phyloP scores from a whole-genome alignment of 345 rosid species.

The Leavenworthia alabamica region DNA sequence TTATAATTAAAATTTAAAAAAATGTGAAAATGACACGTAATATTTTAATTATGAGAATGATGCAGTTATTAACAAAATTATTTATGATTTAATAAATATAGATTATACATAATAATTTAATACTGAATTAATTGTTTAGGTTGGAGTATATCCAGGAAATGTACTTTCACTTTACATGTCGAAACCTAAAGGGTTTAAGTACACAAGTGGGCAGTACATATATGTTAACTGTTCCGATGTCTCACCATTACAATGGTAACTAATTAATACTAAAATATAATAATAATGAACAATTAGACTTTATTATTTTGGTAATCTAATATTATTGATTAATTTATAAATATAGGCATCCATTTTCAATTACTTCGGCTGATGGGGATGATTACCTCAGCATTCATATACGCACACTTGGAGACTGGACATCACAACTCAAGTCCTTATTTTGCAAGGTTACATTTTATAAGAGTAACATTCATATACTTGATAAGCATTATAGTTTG shows the following conservation, averaged over 20 bases:
- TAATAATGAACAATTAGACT: neutral
- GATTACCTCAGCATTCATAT: slow-evolving; percentile 59
- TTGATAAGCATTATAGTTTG: neutral
- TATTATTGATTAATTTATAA: neutral
- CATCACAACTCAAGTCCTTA: slow-evolving; percentile 54
- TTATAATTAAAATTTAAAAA: too few relatives aligned
- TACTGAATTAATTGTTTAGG: slow-evolving; percentile 37
- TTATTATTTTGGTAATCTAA: neutral
- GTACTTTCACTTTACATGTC: slow-evolving; percentile 68
- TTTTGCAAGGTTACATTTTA: slow-evolving; percentile 43
- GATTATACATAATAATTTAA: neutral
- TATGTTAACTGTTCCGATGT: slow-evolving; percentile 68
- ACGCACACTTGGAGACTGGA: slow-evolving; percentile 77
- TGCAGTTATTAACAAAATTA: too few relatives aligned
- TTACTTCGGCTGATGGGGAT: slow-evolving; percentile 60
- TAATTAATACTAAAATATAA: neutral
- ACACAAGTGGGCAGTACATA: slow-evolving; percentile 81
- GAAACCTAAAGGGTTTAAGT: slow-evolving; percentile 70
- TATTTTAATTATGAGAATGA: too few relatives aligned
- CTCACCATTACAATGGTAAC: slow-evolving; percentile 75
- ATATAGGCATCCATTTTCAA: slow-evolving; percentile 70
- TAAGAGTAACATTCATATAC: neutral
- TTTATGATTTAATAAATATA: too few relatives aligned
- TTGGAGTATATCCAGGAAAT: slow-evolving; percentile 77
- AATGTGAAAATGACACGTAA: too few relatives aligned